These are phyloP conservation scores for Claviceps sp. DNA, from an alignment of 2,329 filamentous ascomycete genomes.

Conservation along the genomic window DNA sequence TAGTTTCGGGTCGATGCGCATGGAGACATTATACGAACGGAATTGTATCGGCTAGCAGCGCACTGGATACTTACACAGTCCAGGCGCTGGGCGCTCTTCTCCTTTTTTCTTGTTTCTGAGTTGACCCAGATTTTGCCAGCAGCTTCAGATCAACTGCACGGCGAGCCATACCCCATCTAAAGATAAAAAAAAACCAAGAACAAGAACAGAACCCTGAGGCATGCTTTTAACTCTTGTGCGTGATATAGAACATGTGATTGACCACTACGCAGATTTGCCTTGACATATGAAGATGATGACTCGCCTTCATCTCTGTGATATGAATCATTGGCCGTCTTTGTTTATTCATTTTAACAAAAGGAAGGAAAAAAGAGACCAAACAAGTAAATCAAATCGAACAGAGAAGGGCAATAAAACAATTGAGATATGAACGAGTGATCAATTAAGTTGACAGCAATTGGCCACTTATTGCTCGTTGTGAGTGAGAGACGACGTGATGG, in stretches of 20 bases:
- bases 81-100: slow-evolving; percentile 6
- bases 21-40: slow-evolving; percentile 30
- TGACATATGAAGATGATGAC: background rate
- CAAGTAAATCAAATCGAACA: too few species aligned
- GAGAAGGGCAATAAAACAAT: too few species aligned
- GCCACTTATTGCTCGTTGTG: too few species aligned
- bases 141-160: slow-evolving; percentile 20
- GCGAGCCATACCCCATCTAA: slow-evolving; percentile 13
- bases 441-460: too few species aligned
- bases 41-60: slow-evolving; percentile 29
- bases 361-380: too few species aligned
- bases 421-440: too few species aligned
- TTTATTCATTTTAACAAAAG: too few species aligned
- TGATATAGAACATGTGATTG: background rate
- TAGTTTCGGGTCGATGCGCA: slow-evolving; percentile 26
- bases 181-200: slow-evolving; percentile 20
- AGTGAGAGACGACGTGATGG: too few species aligned
- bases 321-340: too few species aligned
- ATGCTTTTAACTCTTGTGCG: slow-evolving; percentile 7
- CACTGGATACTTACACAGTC: slow-evolving; percentile 16
- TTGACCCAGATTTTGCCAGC: slow-evolving; percentile 19
- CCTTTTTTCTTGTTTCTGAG: slow-evolving; percentile 25
- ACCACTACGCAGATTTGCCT: background rate
- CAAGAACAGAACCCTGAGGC: slow-evolving; percentile 25
- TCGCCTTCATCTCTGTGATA: background rate